Conservation (phyloP, 768 basidiomycete genomes). For the Mycena sanguinolenta region DNA sequence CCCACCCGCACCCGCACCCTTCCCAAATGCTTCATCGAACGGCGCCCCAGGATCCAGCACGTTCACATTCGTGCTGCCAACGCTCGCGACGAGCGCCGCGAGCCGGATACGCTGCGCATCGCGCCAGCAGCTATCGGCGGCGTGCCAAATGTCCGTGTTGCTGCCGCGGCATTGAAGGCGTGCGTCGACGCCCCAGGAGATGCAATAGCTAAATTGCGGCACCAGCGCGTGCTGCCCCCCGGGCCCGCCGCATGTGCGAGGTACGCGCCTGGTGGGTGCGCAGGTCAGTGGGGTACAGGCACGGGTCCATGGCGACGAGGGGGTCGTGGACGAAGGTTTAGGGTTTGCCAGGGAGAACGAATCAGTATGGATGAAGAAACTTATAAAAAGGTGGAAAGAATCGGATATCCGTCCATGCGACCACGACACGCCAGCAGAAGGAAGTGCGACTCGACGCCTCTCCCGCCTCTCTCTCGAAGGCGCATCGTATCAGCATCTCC, state of each 20-base stretch:
- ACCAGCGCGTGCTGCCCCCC: constrained; percentile 49
- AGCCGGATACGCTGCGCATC: constrained; percentile 59
- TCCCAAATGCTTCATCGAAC: neutral
- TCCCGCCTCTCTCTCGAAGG: too few species aligned
- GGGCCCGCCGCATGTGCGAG: constrained; percentile 64
- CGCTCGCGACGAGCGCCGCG: constrained; percentile 50
- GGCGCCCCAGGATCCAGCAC: constrained; percentile 44
- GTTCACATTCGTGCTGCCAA: constrained; percentile 45
- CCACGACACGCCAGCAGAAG: too few species aligned
- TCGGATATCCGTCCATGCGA: too few species aligned
- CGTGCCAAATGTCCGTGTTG: constrained; percentile 74
- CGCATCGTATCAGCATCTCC: too few species aligned
- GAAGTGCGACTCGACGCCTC: too few species aligned
- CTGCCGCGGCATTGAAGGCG: constrained; percentile 79
- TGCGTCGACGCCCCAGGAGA: constrained; percentile 72
- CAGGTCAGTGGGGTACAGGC: constrained; percentile 54
- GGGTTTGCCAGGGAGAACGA: too few species aligned
- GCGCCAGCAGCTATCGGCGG: constrained; percentile 56
- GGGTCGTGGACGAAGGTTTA: constrained; percentile 65
- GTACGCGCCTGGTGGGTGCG: constrained; percentile 64
- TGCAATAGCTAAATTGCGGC: constrained; percentile 65
- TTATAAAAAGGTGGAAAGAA: too few species aligned
- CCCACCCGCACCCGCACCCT: neutral
- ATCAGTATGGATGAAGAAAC: too few species aligned
- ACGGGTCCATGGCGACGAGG: constrained; percentile 60